phyloP scores from a whole-genome alignment of 2,329 filamentous ascomycete genomes.

The Alternaria triticina region DNA sequence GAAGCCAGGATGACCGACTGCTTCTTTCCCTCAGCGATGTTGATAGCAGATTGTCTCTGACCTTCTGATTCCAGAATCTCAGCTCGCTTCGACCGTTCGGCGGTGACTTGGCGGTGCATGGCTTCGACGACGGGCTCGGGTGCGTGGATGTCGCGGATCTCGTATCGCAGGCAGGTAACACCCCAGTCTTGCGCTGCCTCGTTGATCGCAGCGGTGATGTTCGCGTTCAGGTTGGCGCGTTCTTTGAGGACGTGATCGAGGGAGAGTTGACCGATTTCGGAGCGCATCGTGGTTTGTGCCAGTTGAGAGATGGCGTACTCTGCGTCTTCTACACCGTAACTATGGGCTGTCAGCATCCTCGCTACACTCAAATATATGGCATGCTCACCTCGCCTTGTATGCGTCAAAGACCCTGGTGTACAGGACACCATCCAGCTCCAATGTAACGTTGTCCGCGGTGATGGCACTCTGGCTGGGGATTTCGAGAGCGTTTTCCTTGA shows the following conservation, averaged over 20 bases:
- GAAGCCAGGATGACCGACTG: constrained; percentile 96
- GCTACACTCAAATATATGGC: neutral
- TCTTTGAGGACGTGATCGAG: constrained; percentile 98
- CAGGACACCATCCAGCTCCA: constrained; percentile 93
- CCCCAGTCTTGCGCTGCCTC: constrained; percentile 97
- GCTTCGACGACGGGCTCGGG: constrained; percentile 91
- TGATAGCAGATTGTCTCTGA: constrained; percentile 96
- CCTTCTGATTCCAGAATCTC: constrained; percentile 98
- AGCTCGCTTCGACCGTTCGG: constrained; percentile 94
- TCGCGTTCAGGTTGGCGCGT: constrained; percentile 92
- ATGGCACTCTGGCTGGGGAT: constrained; percentile 98
- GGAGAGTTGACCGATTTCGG: constrained; percentile 93
- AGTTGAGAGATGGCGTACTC: constrained; percentile 99
- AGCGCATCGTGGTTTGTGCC: constrained; percentile 98
- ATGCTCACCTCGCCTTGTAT: constrained; percentile 86
- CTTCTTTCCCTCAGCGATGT: constrained; percentile 97
- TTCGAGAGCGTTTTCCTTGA: constrained; percentile 96
- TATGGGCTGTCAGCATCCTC: constrained; percentile 48
- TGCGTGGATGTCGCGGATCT: constrained; percentile 97
- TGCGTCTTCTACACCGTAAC: constrained; percentile 97
- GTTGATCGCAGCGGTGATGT: constrained; percentile 99
- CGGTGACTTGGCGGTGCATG: constrained; percentile 98
- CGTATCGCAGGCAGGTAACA: constrained; percentile 93
- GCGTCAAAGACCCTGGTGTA: constrained; percentile 97
- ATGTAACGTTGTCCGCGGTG: constrained; percentile 96